Evolutionary conservation across 345 rosid genomes (phyloP).

Genomic region (Dovyalis caffra): DNA sequence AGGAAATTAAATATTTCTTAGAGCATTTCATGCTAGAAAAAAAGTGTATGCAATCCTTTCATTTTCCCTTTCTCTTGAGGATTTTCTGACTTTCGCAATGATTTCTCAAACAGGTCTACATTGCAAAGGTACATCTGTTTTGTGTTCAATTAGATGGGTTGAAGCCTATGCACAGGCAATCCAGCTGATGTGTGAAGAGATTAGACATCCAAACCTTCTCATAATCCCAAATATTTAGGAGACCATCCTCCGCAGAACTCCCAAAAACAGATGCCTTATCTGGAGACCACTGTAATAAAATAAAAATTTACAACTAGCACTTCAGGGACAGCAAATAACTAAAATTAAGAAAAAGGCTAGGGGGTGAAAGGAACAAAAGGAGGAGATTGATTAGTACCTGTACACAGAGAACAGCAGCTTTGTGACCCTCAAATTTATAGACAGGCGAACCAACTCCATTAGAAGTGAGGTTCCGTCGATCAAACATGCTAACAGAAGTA

Average conservation of each 20-base stretch:
- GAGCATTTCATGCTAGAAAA: not conserved
- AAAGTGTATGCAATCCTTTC: not conserved
- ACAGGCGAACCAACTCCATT: slow-evolving; percentile 77
- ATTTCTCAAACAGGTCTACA: not conserved
- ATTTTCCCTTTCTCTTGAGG: not conserved
- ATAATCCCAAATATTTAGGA: slow-evolving; percentile 90
- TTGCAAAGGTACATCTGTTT: not conserved
- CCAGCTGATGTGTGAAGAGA: not conserved
- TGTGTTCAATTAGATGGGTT: not conserved
- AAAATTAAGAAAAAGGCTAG: not conserved
- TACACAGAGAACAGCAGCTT: slow-evolving; percentile 87
- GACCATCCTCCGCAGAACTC: slow-evolving; percentile 95
- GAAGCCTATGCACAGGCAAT: not conserved
- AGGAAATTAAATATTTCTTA: not conserved
- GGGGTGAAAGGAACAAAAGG: not conserved
- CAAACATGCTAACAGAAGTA: slow-evolving; percentile 84
- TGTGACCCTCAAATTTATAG: slow-evolving; percentile 82
- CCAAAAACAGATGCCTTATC: slow-evolving; percentile 89
- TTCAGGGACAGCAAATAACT: not conserved
- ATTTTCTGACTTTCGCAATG: not conserved
- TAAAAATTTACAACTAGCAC: not conserved
- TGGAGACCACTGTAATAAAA: slow-evolving; percentile 74
- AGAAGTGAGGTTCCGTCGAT: slow-evolving; percentile 79
- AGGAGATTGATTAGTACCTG: slow-evolving; percentile 48
- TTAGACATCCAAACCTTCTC: slow-evolving; percentile 53